Conservation (phyloP, 2,329 filamentous ascomycete species). For the Ophiostoma himal-ulmi region DNA sequence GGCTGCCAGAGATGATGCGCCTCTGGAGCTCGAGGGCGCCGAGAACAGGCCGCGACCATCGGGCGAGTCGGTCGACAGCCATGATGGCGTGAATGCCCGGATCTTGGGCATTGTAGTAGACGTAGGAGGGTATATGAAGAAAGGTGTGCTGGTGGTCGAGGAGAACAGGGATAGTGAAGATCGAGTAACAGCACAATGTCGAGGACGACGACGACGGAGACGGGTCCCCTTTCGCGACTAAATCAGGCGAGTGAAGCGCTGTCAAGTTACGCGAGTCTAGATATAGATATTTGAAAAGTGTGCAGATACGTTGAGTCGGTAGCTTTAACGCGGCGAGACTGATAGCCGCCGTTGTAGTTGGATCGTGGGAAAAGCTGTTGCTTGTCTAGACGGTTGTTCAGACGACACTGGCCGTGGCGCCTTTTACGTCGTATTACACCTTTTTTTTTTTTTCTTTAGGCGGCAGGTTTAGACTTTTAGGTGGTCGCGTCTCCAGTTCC, state of each 20-base stretch:
- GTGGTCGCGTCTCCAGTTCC: slow-evolving; percentile 20
- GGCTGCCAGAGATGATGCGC: slow-evolving; percentile 31
- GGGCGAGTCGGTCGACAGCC: slow-evolving; percentile 67
- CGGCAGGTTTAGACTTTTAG: slow-evolving; percentile 13
- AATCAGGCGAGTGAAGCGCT: neutral
- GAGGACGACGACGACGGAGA: neutral
- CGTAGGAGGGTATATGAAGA: neutral
- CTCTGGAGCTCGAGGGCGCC: slow-evolving; percentile 36
- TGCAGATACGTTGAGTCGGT: neutral
- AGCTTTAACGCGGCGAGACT: neutral
- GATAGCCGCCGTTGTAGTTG: neutral
- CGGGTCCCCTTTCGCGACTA: neutral
- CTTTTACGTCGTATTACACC: neutral
- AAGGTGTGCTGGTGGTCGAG: slow-evolving; percentile 17
- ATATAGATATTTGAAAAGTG: neutral
- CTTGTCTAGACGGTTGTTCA: slow-evolving; percentile 11
- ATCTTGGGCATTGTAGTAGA: slow-evolving; percentile 68
- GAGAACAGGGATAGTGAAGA: neutral
- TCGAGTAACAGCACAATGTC: neutral
- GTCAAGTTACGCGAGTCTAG: neutral
- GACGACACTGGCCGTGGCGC: slow-evolving; percentile 12
- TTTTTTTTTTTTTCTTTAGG: neutral
- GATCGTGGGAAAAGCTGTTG: neutral
- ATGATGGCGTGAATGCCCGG: slow-evolving; percentile 76
- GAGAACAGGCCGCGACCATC: slow-evolving; percentile 75